Evolutionary conservation across 2,329 filamentous ascomycete species (phyloP).

Genomic region (Thelonectria olida): DNA sequence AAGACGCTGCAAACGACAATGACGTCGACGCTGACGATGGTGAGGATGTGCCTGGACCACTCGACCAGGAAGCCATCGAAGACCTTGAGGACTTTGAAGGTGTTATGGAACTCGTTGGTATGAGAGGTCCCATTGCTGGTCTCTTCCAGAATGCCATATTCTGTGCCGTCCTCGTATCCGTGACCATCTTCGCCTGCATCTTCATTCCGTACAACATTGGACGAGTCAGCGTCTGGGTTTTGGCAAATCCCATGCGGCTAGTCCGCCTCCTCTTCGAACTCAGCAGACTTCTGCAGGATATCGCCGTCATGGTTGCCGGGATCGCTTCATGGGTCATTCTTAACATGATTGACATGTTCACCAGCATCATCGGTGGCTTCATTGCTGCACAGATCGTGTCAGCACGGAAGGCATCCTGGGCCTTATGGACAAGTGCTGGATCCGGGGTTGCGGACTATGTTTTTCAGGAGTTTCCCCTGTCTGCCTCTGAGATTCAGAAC

Average conservation of each 20-base stretch:
- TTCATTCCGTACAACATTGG: conserved; percentile 94
- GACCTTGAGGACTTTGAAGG: conserved; percentile 96
- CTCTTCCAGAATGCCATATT: conserved; percentile 96
- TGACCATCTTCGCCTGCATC: conserved; percentile 85
- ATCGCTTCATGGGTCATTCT: conserved; percentile 56
- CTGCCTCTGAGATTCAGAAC: conserved; percentile 73
- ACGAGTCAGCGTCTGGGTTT: conserved; percentile 80
- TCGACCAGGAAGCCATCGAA: conserved; percentile 80
- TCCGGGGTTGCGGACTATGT: conserved; percentile 61
- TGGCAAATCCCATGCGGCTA: conserved; percentile 82
- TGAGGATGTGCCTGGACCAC: conserved; percentile 70
- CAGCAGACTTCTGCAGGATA: conserved; percentile 84
- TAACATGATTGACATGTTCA: conserved; percentile 50
- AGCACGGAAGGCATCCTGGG: conserved; percentile 52
- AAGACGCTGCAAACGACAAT: conserved; percentile 35
- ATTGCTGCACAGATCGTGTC: conserved; percentile 42
- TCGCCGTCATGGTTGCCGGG: conserved; percentile 72
- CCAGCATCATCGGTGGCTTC: conserved; percentile 45
- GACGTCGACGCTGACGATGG: conserved; percentile 57
- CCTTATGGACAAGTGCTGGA: conserved; percentile 52
- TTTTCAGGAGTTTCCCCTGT: conserved; percentile 59
- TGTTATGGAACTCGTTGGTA: conserved; percentile 93
- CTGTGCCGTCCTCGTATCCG: conserved; percentile 86
- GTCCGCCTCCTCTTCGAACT: conserved; percentile 76
- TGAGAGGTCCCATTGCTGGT: conserved; percentile 90